Conservation (phyloP, 129 eudicot genomes). For the Chrysanthemum seticuspe region DNA sequence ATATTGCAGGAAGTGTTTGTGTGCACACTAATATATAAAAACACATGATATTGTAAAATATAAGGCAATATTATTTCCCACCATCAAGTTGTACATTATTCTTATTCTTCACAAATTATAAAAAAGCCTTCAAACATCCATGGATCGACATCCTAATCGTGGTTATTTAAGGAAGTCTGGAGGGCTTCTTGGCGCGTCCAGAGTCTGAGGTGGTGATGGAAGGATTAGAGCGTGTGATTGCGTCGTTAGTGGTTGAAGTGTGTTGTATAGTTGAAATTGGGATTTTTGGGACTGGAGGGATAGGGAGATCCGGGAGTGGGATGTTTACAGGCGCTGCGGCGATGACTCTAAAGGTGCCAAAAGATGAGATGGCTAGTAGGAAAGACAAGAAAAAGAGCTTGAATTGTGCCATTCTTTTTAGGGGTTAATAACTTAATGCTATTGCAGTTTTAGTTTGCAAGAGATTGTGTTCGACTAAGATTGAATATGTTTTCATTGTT, state of each 20-base stretch:
- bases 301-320: neutral
- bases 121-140: too few relatives aligned
- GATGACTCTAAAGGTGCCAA: neutral
- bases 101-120: too few relatives aligned
- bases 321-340: neutral
- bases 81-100: too few relatives aligned
- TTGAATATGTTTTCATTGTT: neutral
- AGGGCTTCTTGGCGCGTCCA: neutral
- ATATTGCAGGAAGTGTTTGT: too few relatives aligned
- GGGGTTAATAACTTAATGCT: neutral
- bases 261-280: too few relatives aligned
- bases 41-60: too few relatives aligned
- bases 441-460: neutral
- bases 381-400: constrained; percentile 15
- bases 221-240: neutral
- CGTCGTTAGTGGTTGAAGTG: neutral
- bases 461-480: constrained; percentile 9
- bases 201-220: constrained; percentile 13
- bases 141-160: too few relatives aligned
- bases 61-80: too few relatives aligned
- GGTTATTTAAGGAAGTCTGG: neutral
- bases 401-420: neutral
- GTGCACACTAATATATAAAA: too few relatives aligned
- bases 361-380: constrained; percentile 8
- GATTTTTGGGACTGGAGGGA: neutral